A percentile compares a stretch with the other conserved stretches of the same genome.
Conservation (phyloP, 2,329 filamentous ascomycete genomes). For the Chaetomium globosum region DNA sequence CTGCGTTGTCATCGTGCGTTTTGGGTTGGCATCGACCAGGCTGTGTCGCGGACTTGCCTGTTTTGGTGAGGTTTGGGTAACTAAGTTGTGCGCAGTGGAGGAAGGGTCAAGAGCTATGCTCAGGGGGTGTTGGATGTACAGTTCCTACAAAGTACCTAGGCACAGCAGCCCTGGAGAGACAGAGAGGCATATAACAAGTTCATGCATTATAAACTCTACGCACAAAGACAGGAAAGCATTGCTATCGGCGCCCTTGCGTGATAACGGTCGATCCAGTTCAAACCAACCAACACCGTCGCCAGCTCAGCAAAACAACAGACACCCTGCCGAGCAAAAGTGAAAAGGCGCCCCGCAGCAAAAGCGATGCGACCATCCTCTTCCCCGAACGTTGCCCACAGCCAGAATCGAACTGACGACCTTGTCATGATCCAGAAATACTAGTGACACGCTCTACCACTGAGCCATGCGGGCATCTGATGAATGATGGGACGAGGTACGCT, state of each 20-base stretch:
- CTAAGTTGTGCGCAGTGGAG: too few relatives aligned
- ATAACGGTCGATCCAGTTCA: not conserved
- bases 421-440: conserved; percentile 26
- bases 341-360: not conserved
- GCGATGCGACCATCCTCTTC: not conserved
- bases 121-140: too few relatives aligned
- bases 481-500: not conserved
- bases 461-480: conserved; percentile 31
- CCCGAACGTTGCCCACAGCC: conserved; percentile 25
- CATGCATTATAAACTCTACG: too few relatives aligned
- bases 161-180: too few relatives aligned
- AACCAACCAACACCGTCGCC: not conserved
- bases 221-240: not conserved
- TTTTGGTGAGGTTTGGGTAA: too few relatives aligned
- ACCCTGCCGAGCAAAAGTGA: not conserved
- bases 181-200: too few relatives aligned
- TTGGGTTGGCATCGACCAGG: too few relatives aligned
- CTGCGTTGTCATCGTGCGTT: too few relatives aligned
- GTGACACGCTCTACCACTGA: conserved; percentile 34
- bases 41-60: too few relatives aligned
- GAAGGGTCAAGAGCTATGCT: too few relatives aligned
- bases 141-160: too few relatives aligned
- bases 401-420: conserved; percentile 32
- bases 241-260: not conserved
- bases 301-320: too few relatives aligned